Base-by-base conservation (phyloP, 2,329 filamentous ascomycete species). In the Ceratocystis albifundus region DNA sequence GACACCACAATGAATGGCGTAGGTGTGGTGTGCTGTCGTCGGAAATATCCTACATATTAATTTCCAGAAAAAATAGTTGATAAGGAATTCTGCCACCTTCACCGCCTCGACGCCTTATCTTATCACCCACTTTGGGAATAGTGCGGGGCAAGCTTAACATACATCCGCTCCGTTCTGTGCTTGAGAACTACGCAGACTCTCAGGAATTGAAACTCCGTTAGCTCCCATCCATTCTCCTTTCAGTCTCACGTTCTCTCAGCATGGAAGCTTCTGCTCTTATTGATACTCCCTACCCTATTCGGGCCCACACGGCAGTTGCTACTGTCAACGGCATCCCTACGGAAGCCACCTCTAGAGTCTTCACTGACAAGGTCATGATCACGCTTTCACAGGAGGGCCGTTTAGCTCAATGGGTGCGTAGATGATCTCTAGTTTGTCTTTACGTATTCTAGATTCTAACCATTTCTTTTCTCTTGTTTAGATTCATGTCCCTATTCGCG, bases 311-410 rank as follows among this genome's bases (percentile, higher is more conserved):
- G 68, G 80, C 79, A 15, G 79, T 80, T 1, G 86, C 87, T 2
- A 73, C 79, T 2, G 84, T 96, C 69, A 84, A 87, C 69, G 85
- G 84, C 36, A 75, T 87, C 25, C 75, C 80, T 45, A 97, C 94
- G 1, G 85, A 90, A 70, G 86, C 89, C 44, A 86, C 84, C 48
- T 81, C 82, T 10, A 79, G 91, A 65, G 84, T 81, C 71, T 97
- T 97, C 76, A 82, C 86, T 7, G 94, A 97, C 81, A 96, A 90
- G 76, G 90, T 99, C 71, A 77, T 99, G 71, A 79, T 99, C 69
- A 96, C 91, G 0, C 82, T 97, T 68, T 89, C 89, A 0, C 94
- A 97, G 77, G 84, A 87, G 69, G 93, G 92, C 5, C 84, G 87
- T 68, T 77, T 97, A 61, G 88, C 89, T 22, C 94, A 97, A 80